Base-by-base conservation (phyloP, 2,329 filamentous ascomycete genomes). In the Trichophyton benhamiae region DNA sequence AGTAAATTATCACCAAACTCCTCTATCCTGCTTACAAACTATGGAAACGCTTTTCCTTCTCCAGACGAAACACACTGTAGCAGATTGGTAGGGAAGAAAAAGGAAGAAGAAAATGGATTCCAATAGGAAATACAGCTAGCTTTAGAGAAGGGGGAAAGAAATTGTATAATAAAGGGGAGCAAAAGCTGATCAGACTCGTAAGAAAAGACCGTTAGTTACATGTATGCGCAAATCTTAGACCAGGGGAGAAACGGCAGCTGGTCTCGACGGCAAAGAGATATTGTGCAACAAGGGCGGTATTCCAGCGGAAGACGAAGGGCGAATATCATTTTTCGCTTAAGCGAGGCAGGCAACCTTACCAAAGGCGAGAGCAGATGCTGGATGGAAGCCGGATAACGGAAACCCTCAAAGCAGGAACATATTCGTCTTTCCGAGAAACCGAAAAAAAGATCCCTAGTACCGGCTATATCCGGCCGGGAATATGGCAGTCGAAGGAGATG, bases 141-240 rank as follows among this genome's bases (percentile, higher is more conserved):
- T 52, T 52, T 52, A 52, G 20, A 27, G 20, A 27, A 27, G 44
- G 25, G 25, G 15, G 13, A 2, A 27, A 22, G 13, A 27, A 52
- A 25, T 25, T 25, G 46, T 52, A 25, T 27, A 38, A 13, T 38
- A 38, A 38, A 38, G 1, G 33, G 46, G 22, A 52, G 20, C 20
- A 15, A 27, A 52, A 52, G 46, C 22, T 52, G 46, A 52, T 52
- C 30, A 55, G 52, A 33, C 52, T 55, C 52, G 52, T 9, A 36
- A 25, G 41, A 44, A 55, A 55, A 55, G 52, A 30, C 33, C 52
- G 30, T 55, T 38, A 55, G 52, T 55, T 55, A 55, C 52, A 55
- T 33, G n/a, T 27, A 36, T 27, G 46, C 46, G 46, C 46, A 52
- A 44, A 52, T 52, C 46, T 52, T 52, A 13, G 20, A 52, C 46